Percentiles rank a stretch among this genome's conserved stretches.
phyloP scores from a whole-genome alignment of 2,329 filamentous ascomycete species.

The Alternaria triticimaculans region DNA sequence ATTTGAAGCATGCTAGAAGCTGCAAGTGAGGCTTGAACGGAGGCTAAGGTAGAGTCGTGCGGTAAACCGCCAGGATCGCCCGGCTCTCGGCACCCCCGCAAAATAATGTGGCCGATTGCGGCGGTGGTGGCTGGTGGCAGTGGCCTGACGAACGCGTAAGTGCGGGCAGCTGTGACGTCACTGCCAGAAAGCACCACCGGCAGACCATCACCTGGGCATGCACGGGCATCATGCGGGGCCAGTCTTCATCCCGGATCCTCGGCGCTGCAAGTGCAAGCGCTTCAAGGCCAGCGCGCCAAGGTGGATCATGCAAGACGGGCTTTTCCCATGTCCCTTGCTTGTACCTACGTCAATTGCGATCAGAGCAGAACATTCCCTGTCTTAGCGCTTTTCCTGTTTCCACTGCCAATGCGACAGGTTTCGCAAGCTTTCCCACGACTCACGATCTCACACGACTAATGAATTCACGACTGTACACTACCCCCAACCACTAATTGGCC shows the following conservation, averaged over 20 bases:
- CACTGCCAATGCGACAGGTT: background rate
- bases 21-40: background rate
- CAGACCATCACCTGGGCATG: constrained; percentile 3
- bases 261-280: constrained; percentile 23
- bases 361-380: constrained; percentile 16
- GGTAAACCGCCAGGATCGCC: constrained; percentile 3
- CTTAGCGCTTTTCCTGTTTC: constrained; percentile 21
- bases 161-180: constrained; percentile 26
- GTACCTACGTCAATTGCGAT: constrained; percentile 35
- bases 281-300: constrained; percentile 17
- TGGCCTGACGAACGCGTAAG: constrained; percentile 18
- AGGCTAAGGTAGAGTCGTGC: background rate
- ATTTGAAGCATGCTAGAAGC: background rate
- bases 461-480: background rate
- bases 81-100: constrained; percentile 23
- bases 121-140: constrained; percentile 4
- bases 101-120: constrained; percentile 16
- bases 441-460: background rate
- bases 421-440: background rate
- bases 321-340: constrained; percentile 13
- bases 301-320: constrained; percentile 21
- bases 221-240: background rate
- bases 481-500: background rate
- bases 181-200: constrained; percentile 14
- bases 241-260: constrained; percentile 17